Base-by-base conservation (phyloP, 2,329 filamentous ascomycete species). In the Alternaria triticina region DNA sequence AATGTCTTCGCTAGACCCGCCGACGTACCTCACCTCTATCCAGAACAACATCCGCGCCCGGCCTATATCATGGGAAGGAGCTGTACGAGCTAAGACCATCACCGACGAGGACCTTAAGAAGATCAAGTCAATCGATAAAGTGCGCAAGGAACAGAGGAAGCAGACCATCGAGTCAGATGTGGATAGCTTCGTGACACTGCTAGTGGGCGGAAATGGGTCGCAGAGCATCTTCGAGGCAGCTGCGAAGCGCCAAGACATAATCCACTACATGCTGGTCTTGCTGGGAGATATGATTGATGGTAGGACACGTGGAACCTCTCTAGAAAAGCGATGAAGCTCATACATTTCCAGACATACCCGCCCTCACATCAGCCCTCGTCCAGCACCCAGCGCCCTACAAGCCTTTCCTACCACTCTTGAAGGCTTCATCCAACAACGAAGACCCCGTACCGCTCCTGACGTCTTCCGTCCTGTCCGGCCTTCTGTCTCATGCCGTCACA, bases 41-140 rank as follows among this genome's bases (percentile, higher is more conserved):
- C 94, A 97, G 85, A 96, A 93, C 88, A 98, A 98, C 86, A 97
- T 98, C 80, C 93, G 96, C 78, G 91, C 93, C 78, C 89, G 96
- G 72, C 94, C 94, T 70, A 97, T 99, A 82, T 94, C 95, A 62
- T 99, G 96, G 96, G 95, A 98, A 82, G 95, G 95, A 75, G 94
- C 95, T 75, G 93, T 97, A 71, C 89, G 96, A 81, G 93, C 93
- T 73, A 93, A 94, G 81, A 96, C 93, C 77, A 92, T 99, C 82
- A 97, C 92, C 62, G 95, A 98, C 72, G 90, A 92, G 72, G 95
- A 99, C 82, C 88, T 97, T 73, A 92, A 91, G 84, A 95, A 94
- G 86, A 97, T 99, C 83, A 94, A 94, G 82, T 93, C 94, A 65
- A 93, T 98, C 73, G 96, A 98, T 82, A 98, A 97, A 83, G 92